Conservation (phyloP, 192 early-diverging fungal species). For the Entrophospora sp. region DNA sequence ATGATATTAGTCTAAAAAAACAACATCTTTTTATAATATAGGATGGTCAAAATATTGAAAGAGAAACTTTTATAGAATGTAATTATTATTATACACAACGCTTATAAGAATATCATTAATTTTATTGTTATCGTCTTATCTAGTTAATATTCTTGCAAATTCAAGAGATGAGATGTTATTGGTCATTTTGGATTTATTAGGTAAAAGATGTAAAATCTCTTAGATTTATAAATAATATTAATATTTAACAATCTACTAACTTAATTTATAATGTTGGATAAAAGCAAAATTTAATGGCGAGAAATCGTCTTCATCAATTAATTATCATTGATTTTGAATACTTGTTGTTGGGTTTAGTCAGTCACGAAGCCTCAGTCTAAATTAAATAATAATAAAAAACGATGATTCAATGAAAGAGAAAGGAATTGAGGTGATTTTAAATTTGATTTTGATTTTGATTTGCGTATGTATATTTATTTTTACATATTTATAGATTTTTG, state of each 20-base stretch:
- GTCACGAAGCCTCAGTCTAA: background rate
- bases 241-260: too few relatives aligned
- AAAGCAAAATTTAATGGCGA: background rate
- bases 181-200: background rate
- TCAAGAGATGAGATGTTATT: background rate
- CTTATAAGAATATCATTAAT: too few relatives aligned
- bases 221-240: too few relatives aligned
- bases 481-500: background rate
- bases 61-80: constrained; percentile 5
- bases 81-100: background rate
- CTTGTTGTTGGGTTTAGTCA: constrained; percentile 12
- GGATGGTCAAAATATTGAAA: background rate
- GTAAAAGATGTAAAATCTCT: background rate
- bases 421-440: background rate
- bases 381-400: background rate
- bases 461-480: too few relatives aligned
- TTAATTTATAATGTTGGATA: background rate
- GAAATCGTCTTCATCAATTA: background rate
- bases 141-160: constrained; percentile 1
- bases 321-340: background rate
- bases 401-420: background rate
- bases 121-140: too few relatives aligned
- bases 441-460: too few relatives aligned
- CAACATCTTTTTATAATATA: constrained; percentile 4
- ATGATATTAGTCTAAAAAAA: background rate